These are phyloP conservation scores for Coemansia sp. DNA, from an alignment of 192 early-diverging fungal genomes.

Conservation along the genomic window DNA sequence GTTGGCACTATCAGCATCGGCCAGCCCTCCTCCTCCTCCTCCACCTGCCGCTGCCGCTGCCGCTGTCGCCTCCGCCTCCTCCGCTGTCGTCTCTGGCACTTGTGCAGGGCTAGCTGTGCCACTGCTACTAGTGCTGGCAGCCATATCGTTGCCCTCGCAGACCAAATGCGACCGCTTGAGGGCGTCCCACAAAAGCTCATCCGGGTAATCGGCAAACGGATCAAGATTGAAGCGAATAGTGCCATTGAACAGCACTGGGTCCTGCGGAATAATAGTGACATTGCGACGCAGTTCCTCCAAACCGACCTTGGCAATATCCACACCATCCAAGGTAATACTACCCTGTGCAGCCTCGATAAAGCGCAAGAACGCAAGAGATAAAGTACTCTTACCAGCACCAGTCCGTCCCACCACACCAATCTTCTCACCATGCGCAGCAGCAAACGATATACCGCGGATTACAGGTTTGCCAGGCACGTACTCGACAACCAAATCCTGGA, in stretches of 20 bases:
- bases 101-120: not conserved
- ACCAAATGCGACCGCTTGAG: slow-evolving; percentile 15
- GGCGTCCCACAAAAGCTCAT: slow-evolving; percentile 60
- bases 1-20: not conserved
- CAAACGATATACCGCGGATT: slow-evolving; percentile 47
- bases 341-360: slow-evolving; percentile 73
- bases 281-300: slow-evolving; percentile 71
- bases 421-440: slow-evolving; percentile 45
- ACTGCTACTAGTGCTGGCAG: slow-evolving; percentile 6
- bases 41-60: too few relatives aligned
- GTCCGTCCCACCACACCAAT: slow-evolving; percentile 59
- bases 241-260: slow-evolving; percentile 53
- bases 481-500: slow-evolving; percentile 48
- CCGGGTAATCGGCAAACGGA: slow-evolving; percentile 72
- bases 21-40: too few relatives aligned
- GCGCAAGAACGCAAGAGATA: slow-evolving; percentile 75
- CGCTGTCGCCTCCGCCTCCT: not conserved
- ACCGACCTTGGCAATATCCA: slow-evolving; percentile 72
- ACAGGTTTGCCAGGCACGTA: slow-evolving; percentile 57
- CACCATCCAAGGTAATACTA: slow-evolving; percentile 71
- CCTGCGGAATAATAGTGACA: slow-evolving; percentile 83
- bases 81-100: not conserved
- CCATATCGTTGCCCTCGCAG: slow-evolving; percentile 8
- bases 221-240: slow-evolving; percentile 81
- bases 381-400: slow-evolving; percentile 72